These are phyloP conservation scores for Rhododendron henanense DNA, from an alignment of 148 eudicot species.

Conservation along the genomic window DNA sequence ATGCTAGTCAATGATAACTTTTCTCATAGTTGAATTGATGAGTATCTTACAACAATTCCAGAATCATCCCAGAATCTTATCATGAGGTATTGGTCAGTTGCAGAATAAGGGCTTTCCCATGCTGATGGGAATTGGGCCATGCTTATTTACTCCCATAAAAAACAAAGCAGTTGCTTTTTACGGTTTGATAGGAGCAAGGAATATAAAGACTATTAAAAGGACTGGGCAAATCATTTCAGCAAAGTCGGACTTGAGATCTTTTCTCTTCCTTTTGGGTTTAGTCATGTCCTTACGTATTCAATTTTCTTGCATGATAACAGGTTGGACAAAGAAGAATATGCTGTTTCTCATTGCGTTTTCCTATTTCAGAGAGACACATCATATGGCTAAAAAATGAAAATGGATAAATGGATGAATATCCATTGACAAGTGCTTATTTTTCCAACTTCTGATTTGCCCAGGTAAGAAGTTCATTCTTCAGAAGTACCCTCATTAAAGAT, in stretches of 20 bases:
- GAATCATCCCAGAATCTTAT: background rate
- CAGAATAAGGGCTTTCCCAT: background rate
- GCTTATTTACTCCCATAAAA: background rate
- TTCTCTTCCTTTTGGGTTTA: background rate
- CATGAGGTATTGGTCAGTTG: background rate
- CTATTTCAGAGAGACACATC: background rate
- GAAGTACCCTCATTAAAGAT: background rate
- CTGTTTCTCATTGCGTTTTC: background rate
- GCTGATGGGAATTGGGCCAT: background rate
- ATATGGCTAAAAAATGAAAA: background rate
- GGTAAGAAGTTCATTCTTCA: background rate
- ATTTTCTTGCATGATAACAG: background rate
- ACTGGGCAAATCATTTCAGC: conserved; percentile 6
- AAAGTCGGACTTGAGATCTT: background rate
- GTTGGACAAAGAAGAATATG: background rate
- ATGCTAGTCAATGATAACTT: background rate
- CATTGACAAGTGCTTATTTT: background rate
- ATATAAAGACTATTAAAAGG: background rate
- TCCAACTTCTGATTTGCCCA: background rate
- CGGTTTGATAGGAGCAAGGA: background rate
- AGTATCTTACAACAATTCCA: background rate
- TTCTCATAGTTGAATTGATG: background rate
- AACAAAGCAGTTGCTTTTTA: background rate
- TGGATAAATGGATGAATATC: background rate
- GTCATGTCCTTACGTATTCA: background rate